Conservation (phyloP, 2,329 filamentous ascomycete species). For the Colletotrichum godetiae region DNA sequence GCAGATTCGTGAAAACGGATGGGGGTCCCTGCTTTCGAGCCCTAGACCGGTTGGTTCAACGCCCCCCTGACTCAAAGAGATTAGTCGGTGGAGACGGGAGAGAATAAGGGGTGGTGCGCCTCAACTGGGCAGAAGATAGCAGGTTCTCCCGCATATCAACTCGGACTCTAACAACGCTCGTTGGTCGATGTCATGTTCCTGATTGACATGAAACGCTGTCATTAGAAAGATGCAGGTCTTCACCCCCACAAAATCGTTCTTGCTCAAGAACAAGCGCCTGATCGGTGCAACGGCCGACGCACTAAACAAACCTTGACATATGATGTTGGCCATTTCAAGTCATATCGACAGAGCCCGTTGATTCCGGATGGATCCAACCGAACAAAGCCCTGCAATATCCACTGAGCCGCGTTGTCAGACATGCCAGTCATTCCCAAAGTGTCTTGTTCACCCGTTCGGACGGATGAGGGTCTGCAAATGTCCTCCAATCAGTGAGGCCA, state of each 20-base stretch:
- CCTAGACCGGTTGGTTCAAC: background rate
- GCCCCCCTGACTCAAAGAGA: constrained; percentile 14
- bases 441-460: constrained; percentile 19
- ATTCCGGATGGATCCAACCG: background rate
- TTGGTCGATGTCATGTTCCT: background rate
- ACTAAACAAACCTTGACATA: constrained; percentile 8
- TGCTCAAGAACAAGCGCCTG: background rate
- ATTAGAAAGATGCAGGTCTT: constrained; percentile 6
- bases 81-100: constrained; percentile 21
- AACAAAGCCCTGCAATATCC: constrained; percentile 1
- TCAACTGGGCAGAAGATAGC: background rate
- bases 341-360: background rate
- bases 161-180: too few species aligned
- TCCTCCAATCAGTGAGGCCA: constrained; percentile 20
- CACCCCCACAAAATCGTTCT: background rate
- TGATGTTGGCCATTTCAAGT: background rate
- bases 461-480: constrained; percentile 5
- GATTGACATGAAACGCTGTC: constrained; percentile 17
- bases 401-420: background rate
- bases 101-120: constrained; percentile 18
- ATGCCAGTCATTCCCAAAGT: constrained; percentile 21
- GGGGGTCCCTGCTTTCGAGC: constrained; percentile 14
- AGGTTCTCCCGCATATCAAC: constrained; percentile 26
- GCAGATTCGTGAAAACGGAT: constrained; percentile 13
- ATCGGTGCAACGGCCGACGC: background rate